Conservation (phyloP, 192 early-diverging fungal genomes). For the Coemansia sp. region DNA sequence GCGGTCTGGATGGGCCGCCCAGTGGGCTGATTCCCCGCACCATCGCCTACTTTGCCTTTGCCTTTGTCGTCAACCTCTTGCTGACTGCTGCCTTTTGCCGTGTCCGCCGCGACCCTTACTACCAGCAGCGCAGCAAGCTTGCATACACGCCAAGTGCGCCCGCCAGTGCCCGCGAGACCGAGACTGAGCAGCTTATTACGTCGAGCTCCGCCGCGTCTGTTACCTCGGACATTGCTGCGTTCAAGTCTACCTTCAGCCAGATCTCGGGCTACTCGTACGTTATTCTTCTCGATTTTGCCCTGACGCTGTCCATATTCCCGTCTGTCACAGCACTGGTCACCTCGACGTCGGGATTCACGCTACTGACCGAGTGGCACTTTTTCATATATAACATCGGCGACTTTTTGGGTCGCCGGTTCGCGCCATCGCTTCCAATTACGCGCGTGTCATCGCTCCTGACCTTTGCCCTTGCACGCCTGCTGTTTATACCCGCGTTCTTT, state of each 20-base stretch:
- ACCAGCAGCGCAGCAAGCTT: constrained; percentile 42
- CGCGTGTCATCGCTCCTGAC: constrained; percentile 39
- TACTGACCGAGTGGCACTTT: constrained; percentile 65
- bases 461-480: constrained; percentile 55
- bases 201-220: background rate
- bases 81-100: constrained; percentile 33
- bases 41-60: constrained; percentile 54
- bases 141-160: constrained; percentile 5
- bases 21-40: constrained; percentile 32
- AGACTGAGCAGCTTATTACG: constrained; percentile 28
- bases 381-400: constrained; percentile 75
- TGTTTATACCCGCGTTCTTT: constrained; percentile 73
- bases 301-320: constrained; percentile 76
- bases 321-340: constrained; percentile 72
- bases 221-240: constrained; percentile 16
- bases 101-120: constrained; percentile 39
- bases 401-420: constrained; percentile 65
- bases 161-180: constrained; percentile 7
- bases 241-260: constrained; percentile 42
- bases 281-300: constrained; percentile 62
- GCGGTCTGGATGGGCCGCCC: background rate
- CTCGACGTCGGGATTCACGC: constrained; percentile 46
- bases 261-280: constrained; percentile 58
- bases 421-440: constrained; percentile 29
- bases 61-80: constrained; percentile 30